These are phyloP conservation scores for Agaricus sinodeliciosus DNA, from an alignment of 768 basidiomycete species.

Conservation along the genomic window DNA sequence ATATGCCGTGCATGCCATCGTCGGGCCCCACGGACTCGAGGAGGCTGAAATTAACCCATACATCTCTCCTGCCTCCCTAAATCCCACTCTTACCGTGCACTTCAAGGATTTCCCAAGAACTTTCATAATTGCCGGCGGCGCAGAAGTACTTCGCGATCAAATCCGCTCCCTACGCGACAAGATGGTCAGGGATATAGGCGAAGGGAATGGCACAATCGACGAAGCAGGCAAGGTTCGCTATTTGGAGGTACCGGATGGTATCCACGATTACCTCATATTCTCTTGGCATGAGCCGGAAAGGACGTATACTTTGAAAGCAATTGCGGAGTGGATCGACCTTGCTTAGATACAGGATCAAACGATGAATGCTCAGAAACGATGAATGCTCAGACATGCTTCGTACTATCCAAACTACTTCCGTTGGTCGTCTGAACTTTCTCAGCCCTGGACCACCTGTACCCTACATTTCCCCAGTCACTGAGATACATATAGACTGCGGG, in stretches of 20 bases:
- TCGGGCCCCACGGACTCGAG: constrained; percentile 40
- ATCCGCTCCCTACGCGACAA: constrained; percentile 36
- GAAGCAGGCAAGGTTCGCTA: constrained; percentile 39
- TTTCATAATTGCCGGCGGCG: constrained; percentile 51
- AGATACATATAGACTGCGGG: constrained; percentile 64
- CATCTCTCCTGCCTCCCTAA: constrained; percentile 50
- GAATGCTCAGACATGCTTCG: neutral
- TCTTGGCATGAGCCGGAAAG: constrained; percentile 48
- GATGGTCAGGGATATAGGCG: constrained; percentile 48
- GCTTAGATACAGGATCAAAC: neutral
- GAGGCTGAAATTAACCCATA: constrained; percentile 44
- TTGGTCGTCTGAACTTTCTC: constrained; percentile 28
- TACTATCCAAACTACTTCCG: constrained; percentile 7
- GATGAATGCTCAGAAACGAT: neutral
- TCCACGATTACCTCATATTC: constrained; percentile 51
- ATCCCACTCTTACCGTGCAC: constrained; percentile 25
- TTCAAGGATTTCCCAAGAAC: constrained; percentile 58
- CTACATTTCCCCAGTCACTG: constrained; percentile 29
- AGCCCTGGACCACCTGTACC: constrained; percentile 23
- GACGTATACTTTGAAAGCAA: constrained; percentile 36
- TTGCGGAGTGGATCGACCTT: constrained; percentile 40
- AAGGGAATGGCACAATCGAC: constrained; percentile 28
- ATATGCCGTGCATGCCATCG: constrained; percentile 35
- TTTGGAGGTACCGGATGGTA: constrained; percentile 41
- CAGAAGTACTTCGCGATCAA: constrained; percentile 52